Percentiles rank a stretch among this genome's conserved stretches.
These are phyloP conservation scores for Nicotiana undulata DNA, from an alignment of 257 asterid species.

Conservation along the genomic window DNA sequence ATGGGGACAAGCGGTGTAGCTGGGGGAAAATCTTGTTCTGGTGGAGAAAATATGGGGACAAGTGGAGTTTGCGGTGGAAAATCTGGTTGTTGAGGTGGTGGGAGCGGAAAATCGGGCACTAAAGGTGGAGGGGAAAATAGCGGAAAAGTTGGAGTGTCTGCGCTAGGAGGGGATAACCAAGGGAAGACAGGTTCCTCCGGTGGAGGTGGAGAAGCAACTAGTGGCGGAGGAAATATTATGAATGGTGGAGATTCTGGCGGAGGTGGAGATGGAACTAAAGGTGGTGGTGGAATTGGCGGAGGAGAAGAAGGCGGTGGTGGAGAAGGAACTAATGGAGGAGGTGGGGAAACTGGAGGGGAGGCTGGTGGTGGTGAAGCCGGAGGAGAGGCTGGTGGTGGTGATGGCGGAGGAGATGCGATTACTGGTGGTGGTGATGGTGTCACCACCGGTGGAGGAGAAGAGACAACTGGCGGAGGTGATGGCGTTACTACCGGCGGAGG, in stretches of 20 bases:
- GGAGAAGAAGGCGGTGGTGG: background rate
- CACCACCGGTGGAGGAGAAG: slow-evolving; percentile 5
- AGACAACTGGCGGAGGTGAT: slow-evolving; percentile 14
- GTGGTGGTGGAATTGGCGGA: background rate
- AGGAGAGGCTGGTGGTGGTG: slow-evolving; percentile 9
- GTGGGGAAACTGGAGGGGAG: background rate
- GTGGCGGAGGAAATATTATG: slow-evolving; percentile 19
- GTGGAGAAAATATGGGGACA: background rate
- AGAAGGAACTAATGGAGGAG: slow-evolving; percentile 7
- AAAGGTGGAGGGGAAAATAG: slow-evolving; percentile 15
- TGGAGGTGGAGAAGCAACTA: slow-evolving; percentile 19
- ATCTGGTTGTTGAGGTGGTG: slow-evolving; percentile 2
- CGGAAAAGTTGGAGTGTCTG: slow-evolving; percentile 10
- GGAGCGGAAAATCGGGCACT: background rate
- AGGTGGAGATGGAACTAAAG: background rate
- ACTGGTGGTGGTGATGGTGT: slow-evolving; percentile 22
- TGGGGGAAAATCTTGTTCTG: background rate
- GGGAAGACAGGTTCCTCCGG: slow-evolving; percentile 21
- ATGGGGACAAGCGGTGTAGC: background rate
- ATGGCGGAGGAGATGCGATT: slow-evolving; percentile 10
- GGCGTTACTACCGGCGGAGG: slow-evolving; percentile 11
- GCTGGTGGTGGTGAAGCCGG: slow-evolving; percentile 10
- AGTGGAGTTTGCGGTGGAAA: slow-evolving; percentile 6
- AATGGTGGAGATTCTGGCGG: slow-evolving; percentile 14
- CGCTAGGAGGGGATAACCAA: slow-evolving; percentile 25